Evolutionary conservation across 169 alveolate genomes (phyloP).

Genomic region (Neospora caninum): DNA sequence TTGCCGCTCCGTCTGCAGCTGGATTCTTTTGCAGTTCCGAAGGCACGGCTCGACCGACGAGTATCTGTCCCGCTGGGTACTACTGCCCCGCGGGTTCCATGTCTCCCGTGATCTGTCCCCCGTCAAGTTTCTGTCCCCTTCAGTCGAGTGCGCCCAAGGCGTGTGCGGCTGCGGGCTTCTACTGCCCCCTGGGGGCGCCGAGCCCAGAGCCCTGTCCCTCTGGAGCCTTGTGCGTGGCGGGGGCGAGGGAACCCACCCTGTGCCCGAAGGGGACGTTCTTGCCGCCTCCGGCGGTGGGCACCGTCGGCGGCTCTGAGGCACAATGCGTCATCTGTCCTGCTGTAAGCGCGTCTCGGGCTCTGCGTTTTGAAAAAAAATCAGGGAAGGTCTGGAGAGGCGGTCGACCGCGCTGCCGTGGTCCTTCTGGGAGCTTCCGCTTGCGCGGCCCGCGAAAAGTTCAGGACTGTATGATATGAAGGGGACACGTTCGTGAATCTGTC

Average conservation of each 20-base stretch:
- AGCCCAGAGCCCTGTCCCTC: slow-evolving; percentile 67
- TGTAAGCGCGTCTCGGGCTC: background rate
- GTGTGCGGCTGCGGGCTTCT: slow-evolving; percentile 26
- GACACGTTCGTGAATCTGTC: too few species aligned
- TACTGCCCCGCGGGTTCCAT: slow-evolving; percentile 77
- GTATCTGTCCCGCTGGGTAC: slow-evolving; percentile 70
- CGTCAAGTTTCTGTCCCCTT: slow-evolving; percentile 61
- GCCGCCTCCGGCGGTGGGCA: slow-evolving; percentile 34
- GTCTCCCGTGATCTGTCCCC: slow-evolving; percentile 49
- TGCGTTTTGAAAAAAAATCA: background rate
- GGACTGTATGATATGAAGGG: too few species aligned
- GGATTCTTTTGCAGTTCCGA: background rate
- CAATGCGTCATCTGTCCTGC: background rate
- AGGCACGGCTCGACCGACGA: background rate
- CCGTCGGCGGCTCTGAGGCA: background rate
- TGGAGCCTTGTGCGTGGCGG: slow-evolving; percentile 75
- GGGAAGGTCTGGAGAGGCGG: too few species aligned
- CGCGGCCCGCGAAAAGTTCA: too few species aligned
- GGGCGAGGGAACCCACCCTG: slow-evolving; percentile 68
- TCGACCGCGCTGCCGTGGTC: too few species aligned
- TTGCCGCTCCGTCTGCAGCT: background rate
- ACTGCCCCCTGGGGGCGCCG: slow-evolving; percentile 61
- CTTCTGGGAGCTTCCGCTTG: too few species aligned
- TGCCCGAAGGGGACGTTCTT: slow-evolving; percentile 81
- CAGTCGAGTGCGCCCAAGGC: background rate